Base-by-base conservation (phyloP, 1,284 basidiomycete species). In the Volvariella surrecta region DNA sequence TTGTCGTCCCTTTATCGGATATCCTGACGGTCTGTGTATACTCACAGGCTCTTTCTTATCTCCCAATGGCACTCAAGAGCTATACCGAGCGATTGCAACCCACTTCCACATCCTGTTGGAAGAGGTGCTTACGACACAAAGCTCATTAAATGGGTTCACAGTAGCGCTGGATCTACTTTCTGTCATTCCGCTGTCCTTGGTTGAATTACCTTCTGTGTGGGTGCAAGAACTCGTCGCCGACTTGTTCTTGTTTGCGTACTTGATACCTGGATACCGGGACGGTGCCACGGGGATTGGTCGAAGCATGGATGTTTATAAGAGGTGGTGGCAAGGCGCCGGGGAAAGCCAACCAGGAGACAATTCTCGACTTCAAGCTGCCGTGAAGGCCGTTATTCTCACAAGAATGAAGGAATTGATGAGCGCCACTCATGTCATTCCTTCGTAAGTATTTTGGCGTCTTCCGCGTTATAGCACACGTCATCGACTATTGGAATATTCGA, bases 211-310 rank as follows among this genome's bases (percentile, higher is more conserved):
- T 28, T 6, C 24, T 11, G 24, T 6, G 24, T 28, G 24, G 24
- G 24, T 28, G 11, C 24, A 28, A 51, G 3, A 32, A 35, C 6
- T 47, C 72, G 28, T 43, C 76, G 8, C 68, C 70, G 0, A 69
- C 43, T 43, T 79, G 2, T 78, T 74, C 49, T 42, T 75, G 4
- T 63, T 73, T 31, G 70, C 63, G 1, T 68, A 70, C 52, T 55
- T 81, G 20, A 44, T 76, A 4, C 70, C 76, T 0, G 55, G 54
- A 11, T 62, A 60, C 34, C 54, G 49, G 31, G 49, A 52, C 0
- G 41, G 42, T 13, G 48, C 47, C 9, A 15, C 30, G 4, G 52
- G 49, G 13, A 47, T 49, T 22, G 32, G 48, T 1, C 40, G 43
- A 3, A 65, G 66, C 7, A 54, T 51, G 35, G 52, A 46, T 1